A percentile compares a stretch with the other conserved stretches of the same genome.
Evolutionary conservation across 2,329 filamentous ascomycete genomes (phyloP).

Genomic region (Neoarthrinium moseri): DNA sequence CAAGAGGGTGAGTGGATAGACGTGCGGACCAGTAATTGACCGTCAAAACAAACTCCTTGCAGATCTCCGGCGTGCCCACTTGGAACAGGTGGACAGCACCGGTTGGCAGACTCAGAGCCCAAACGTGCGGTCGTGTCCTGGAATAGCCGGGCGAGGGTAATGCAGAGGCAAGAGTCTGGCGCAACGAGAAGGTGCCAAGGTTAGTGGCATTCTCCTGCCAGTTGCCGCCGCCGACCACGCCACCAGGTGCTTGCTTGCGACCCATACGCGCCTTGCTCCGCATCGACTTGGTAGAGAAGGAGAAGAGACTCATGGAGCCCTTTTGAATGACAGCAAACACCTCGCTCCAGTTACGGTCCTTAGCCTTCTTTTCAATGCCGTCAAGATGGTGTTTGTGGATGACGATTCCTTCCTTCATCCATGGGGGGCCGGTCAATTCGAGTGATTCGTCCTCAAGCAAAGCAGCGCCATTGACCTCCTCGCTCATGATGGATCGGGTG

Average conservation of each 20-base stretch:
- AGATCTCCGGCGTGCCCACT: slow-evolving; percentile 91
- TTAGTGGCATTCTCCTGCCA: slow-evolving; percentile 97
- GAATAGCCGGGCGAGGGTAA: slow-evolving; percentile 92
- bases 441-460: slow-evolving; percentile 90
- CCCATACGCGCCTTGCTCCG: slow-evolving; percentile 60
- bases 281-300: slow-evolving; percentile 81
- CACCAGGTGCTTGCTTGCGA: slow-evolving; percentile 50
- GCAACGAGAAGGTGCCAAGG: slow-evolving; percentile 80
- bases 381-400: slow-evolving; percentile 97
- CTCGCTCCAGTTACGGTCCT: slow-evolving; percentile 91
- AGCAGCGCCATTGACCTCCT: slow-evolving; percentile 58
- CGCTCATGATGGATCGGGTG: slow-evolving; percentile 54
- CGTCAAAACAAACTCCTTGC: slow-evolving; percentile 88
- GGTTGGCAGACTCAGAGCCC: slow-evolving; percentile 87
- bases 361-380: slow-evolving; percentile 84
- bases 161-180: slow-evolving; percentile 87
- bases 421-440: slow-evolving; percentile 89
- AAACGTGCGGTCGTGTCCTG: slow-evolving; percentile 85
- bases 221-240: slow-evolving; percentile 88
- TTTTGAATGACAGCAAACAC: slow-evolving; percentile 96
- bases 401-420: slow-evolving; percentile 95
- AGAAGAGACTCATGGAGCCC: slow-evolving; percentile 90
- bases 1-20: slow-evolving; percentile 87
- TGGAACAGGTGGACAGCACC: slow-evolving; percentile 98
- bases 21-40: slow-evolving; percentile 98